phyloP scores from a whole-genome alignment of 805 yeast species.

The Kodamaea kakaduensis region DNA sequence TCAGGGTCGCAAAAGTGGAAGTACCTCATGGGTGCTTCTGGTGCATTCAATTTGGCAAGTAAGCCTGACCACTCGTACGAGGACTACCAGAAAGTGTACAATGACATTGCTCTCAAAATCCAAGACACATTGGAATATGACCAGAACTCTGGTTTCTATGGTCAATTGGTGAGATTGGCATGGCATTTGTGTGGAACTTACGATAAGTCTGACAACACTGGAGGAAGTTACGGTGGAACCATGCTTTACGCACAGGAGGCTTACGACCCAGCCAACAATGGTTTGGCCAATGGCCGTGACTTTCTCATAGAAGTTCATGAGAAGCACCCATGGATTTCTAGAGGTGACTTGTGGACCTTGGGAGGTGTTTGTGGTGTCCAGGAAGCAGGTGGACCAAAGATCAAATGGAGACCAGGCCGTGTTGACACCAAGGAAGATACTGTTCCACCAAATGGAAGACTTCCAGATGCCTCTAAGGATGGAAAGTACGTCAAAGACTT shows the following conservation, averaged over 20 bases:
- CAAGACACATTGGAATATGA: slow-evolving; percentile 23
- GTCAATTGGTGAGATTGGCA: slow-evolving; percentile 33
- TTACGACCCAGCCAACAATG: slow-evolving; percentile 48
- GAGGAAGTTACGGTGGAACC: slow-evolving; percentile 38
- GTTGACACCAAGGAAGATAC: slow-evolving; percentile 27
- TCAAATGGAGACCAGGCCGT: slow-evolving; percentile 54
- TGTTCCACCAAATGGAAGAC: slow-evolving; percentile 44
- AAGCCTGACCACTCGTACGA: slow-evolving; percentile 36
- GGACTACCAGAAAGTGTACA: slow-evolving; percentile 65
- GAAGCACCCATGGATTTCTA: slow-evolving; percentile 56
- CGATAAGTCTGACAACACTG: slow-evolving; percentile 22
- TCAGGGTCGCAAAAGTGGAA: slow-evolving; percentile 11
- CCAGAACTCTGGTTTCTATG: slow-evolving; percentile 36
- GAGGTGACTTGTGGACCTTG: slow-evolving; percentile 69
- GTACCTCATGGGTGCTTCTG: slow-evolving; percentile 7
- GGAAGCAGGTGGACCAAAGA: slow-evolving; percentile 61
- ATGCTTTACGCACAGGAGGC: slow-evolving; percentile 46
- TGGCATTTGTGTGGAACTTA: slow-evolving; percentile 39
- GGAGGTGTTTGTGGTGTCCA: slow-evolving; percentile 67
- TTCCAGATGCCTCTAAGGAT: slow-evolving; percentile 47
- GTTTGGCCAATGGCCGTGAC: slow-evolving; percentile 50
- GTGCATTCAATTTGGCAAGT: slow-evolving; percentile 7
- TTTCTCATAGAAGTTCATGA: slow-evolving; percentile 53
- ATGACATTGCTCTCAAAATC: slow-evolving; percentile 56
- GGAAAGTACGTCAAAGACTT: slow-evolving; percentile 43